phyloP scores from a whole-genome alignment of 345 rosid species.

The Eucalyptus brandiana region DNA sequence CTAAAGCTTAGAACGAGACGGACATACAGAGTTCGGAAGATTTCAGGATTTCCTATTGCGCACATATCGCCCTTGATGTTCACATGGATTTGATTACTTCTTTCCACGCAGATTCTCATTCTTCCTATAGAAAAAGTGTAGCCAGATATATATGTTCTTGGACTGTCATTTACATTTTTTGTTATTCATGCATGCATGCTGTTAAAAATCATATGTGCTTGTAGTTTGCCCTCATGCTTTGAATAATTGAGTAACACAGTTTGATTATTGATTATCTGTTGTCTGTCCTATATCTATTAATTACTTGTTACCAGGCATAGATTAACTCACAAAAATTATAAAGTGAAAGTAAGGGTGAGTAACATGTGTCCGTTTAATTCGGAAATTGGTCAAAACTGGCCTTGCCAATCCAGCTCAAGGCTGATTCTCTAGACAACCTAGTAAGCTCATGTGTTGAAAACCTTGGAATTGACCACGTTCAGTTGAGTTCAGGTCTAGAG shows the following conservation, averaged over 20 bases:
- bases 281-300: not conserved
- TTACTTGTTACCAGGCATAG: not conserved
- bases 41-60: no score
- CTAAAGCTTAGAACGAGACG: not conserved
- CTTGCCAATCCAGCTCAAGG: not conserved
- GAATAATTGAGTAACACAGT: not conserved
- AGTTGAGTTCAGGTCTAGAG: not conserved
- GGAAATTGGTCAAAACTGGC: rapidly evolving
- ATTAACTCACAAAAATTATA: not conserved
- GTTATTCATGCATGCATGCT: not conserved
- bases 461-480: not conserved
- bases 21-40: no score
- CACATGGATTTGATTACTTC: not conserved
- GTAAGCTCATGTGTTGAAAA: not conserved
- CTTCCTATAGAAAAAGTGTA: not conserved
- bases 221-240: not conserved
- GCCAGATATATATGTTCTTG: not conserved
- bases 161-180: not conserved
- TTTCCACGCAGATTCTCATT: not conserved
- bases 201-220: not conserved
- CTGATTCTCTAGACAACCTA: not conserved
- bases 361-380: not conserved
- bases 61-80: no score
- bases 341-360: not conserved
- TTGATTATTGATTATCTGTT: not conserved